A percentile compares a stretch with the other conserved stretches of the same genome.
phyloP scores from a whole-genome alignment of 2,329 filamentous ascomycete genomes.

The Fulvia fulva region DNA sequence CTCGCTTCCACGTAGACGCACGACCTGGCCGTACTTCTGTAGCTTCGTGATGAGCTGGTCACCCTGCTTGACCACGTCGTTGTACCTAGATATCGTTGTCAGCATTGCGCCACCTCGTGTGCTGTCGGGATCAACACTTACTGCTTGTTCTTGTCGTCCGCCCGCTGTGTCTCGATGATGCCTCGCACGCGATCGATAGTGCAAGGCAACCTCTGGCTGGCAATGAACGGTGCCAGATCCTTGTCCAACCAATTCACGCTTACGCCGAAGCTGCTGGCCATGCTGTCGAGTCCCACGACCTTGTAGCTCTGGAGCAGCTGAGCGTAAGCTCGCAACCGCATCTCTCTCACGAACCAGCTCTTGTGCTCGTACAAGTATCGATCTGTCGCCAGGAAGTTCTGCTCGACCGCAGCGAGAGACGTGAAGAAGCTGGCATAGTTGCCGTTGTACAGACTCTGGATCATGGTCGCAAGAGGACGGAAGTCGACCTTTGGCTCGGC shows the following conservation, averaged over 20 bases:
- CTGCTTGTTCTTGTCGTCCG: slow-evolving; percentile 99
- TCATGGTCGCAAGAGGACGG: slow-evolving; percentile 77
- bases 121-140: slow-evolving; percentile 22
- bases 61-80: slow-evolving; percentile 94
- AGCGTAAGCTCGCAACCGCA: slow-evolving; percentile 93
- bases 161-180: slow-evolving; percentile 95
- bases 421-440: slow-evolving; percentile 94
- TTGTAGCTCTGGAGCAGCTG: slow-evolving; percentile 96
- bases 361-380: slow-evolving; percentile 94
- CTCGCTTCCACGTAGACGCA: slow-evolving; percentile 90
- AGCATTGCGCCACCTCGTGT: neutral
- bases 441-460: slow-evolving; percentile 87
- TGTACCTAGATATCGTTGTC: slow-evolving; percentile 55
- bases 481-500: slow-evolving; percentile 84
- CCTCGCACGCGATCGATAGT: slow-evolving; percentile 96
- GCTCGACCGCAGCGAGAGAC: slow-evolving; percentile 83
- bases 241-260: slow-evolving; percentile 93
- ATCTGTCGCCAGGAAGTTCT: slow-evolving; percentile 89
- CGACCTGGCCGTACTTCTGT: slow-evolving; percentile 97
- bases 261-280: slow-evolving; percentile 96
- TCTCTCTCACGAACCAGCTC: slow-evolving; percentile 96
- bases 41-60: slow-evolving; percentile 98
- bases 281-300: slow-evolving; percentile 92
- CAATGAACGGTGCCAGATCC: slow-evolving; percentile 95
- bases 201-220: slow-evolving; percentile 87